Base-by-base conservation (phyloP, 2,329 filamentous ascomycete genomes). In the Talaromyces verruculosus region DNA sequence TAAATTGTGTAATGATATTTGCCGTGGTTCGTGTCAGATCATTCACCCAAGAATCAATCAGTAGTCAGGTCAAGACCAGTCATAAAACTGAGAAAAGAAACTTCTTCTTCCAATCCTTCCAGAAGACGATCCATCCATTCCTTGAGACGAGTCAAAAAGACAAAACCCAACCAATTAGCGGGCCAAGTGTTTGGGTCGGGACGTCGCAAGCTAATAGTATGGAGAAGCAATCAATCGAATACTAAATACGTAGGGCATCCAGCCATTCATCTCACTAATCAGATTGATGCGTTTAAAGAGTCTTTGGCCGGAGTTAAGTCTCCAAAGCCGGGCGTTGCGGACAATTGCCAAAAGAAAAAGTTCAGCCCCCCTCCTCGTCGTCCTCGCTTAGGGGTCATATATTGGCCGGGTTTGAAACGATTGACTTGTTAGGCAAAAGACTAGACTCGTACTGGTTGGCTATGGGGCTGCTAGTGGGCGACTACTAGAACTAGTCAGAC, bases 381-480 rank as follows among this genome's bases (percentile, higher is more conserved):
- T 25, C 28, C 55, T 60, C 57, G 57, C 57, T 60, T 60, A 57
- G 30, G 22, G 22, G 57, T 19, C 57, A 60, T 45, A 58, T 58
- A 60, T 30, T 60, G 39, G 57, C n/a, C 37, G 57, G 28, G 45
- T 30, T 45, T 25, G 22, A 60, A 60, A 60, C 37, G 39, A 60
- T 43, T 43, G 28, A 30, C 22, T 19, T 28, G 55, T 17, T 39
- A 30, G 47, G 19, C 22, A 28, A 13, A 45, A 19, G 11, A 8
- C 47, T 51, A 51, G 45, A 4, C 43, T 28, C 45, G 22, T 49
- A 13, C 19, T 30, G 28, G 7, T 33, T 33, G 43, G 43, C 22
- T 41, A 47, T 47, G 43, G 47, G 47, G 47, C 47, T 51, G 47
- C 47, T 57, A 58, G 55, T 41, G 13, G 6, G 10, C 4, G 6